phyloP scores from a whole-genome alignment of 306 rosid genomes.

The Vigna hirtella region DNA sequence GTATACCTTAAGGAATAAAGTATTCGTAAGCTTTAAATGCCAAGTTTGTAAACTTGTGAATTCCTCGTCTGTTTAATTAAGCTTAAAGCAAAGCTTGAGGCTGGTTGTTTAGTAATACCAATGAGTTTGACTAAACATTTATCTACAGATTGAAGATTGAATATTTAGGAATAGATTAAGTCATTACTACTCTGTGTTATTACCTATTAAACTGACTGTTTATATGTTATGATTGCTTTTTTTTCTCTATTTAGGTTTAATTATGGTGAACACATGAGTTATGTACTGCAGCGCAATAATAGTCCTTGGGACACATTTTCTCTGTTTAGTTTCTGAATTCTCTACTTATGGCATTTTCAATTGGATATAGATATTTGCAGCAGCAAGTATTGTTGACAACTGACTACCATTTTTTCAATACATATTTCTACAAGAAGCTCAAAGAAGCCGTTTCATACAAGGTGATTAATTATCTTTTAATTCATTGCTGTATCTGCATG shows the following conservation, averaged over 20 bases:
- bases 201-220: constrained; percentile 18
- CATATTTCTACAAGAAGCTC: constrained; percentile 91
- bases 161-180: constrained; percentile 16
- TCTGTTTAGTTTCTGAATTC: constrained; percentile 35
- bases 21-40: neutral
- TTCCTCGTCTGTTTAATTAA: neutral
- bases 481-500: constrained; percentile 36
- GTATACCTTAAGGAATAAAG: neutral
- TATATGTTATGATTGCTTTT: neutral
- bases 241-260: constrained; percentile 17
- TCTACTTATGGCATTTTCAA: constrained; percentile 32
- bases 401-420: constrained; percentile 88
- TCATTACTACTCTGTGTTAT: constrained; percentile 15
- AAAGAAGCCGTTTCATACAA: constrained; percentile 78
- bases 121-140: neutral
- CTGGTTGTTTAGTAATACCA: constrained; percentile 1
- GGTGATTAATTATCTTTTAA: constrained; percentile 54
- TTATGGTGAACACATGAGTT: constrained; percentile 22
- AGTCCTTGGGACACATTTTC: constrained; percentile 29
- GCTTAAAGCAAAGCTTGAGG: neutral
- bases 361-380: constrained; percentile 80
- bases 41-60: neutral
- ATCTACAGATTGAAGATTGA: neutral
- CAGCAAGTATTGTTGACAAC: constrained; percentile 68
- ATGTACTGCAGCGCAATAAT: neutral